Evolutionary conservation across 2,329 filamentous ascomycete species (phyloP).

Genomic region (Claviceps quebecensis): DNA sequence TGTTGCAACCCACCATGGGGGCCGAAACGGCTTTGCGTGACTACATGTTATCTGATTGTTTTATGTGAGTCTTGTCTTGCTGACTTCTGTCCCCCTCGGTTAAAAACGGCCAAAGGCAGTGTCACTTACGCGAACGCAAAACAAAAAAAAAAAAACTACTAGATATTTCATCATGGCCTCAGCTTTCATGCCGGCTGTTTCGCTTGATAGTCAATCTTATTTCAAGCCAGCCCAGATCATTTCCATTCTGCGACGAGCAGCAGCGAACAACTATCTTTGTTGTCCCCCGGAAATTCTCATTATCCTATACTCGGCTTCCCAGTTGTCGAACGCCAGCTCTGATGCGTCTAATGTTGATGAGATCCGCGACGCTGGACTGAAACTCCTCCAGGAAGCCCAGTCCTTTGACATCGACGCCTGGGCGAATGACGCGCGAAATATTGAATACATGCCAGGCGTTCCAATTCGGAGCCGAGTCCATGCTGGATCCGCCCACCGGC

Average conservation of each 20-base stretch:
- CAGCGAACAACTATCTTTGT: conserved; percentile 33
- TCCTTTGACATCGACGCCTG: conserved; percentile 26
- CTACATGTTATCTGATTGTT: conserved; percentile 33
- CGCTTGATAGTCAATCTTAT: conserved; percentile 16
- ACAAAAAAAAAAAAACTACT: conserved; percentile 12
- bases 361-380: conserved; percentile 16
- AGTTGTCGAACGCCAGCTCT: conserved; percentile 20
- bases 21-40: conserved; percentile 25
- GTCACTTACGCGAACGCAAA: not conserved
- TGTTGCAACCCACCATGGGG: conserved; percentile 20
- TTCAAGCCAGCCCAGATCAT: conserved; percentile 24
- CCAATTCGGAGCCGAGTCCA: conserved; percentile 23
- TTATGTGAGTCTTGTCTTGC: conserved; percentile 23
- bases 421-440: conserved; percentile 23
- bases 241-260: conserved; percentile 23
- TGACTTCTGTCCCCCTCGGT: not conserved
- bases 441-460: conserved; percentile 20
- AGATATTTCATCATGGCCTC: conserved; percentile 32
- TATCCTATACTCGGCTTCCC: conserved; percentile 28
- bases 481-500: conserved; percentile 28
- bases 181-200: conserved; percentile 24
- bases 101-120: not conserved
- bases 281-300: conserved; percentile 30
- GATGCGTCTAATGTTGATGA: conserved; percentile 15
- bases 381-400: conserved; percentile 23